Evolutionary conservation across 192 early-diverging fungal genomes (phyloP).

Genomic region (Gaertneriomyces sp.): DNA sequence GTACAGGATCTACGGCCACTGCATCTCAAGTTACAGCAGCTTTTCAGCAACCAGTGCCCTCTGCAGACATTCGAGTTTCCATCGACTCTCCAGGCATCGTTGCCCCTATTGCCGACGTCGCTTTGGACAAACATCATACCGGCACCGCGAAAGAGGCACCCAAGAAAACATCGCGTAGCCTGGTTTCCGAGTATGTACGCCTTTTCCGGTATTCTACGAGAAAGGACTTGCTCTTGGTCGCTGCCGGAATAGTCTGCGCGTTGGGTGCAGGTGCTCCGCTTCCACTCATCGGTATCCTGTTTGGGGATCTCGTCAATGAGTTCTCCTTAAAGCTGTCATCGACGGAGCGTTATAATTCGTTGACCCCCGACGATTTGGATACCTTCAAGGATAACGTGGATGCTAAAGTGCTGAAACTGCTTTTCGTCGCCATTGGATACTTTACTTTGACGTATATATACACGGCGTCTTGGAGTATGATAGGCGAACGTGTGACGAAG

Average conservation of each 20-base stretch:
- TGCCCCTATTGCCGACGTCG: too few relatives aligned
- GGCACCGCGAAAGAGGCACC: too few relatives aligned
- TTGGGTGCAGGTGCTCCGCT: slow-evolving; percentile 4
- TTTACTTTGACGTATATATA: slow-evolving; percentile 7
- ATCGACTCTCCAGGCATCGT: too few relatives aligned
- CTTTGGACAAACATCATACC: too few relatives aligned
- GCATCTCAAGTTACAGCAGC: too few relatives aligned
- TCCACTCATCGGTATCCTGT: slow-evolving; percentile 12
- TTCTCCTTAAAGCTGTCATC: slow-evolving; percentile 2
- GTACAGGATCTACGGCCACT: too few relatives aligned
- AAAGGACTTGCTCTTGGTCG: slow-evolving; percentile 2
- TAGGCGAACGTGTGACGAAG: slow-evolving; percentile 1
- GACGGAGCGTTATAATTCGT: not conserved
- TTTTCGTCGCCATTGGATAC: slow-evolving; percentile 1
- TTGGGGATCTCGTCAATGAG: slow-evolving; percentile 10
- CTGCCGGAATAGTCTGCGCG: slow-evolving; percentile 2
- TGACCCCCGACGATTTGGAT: not conserved
- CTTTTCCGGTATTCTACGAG: slow-evolving; percentile 1
- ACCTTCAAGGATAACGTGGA: slow-evolving; percentile 1
- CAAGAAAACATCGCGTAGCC: too few relatives aligned
- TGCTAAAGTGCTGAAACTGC: not conserved
- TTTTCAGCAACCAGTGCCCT: too few relatives aligned
- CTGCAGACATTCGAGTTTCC: too few relatives aligned
- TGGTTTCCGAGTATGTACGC: not conserved
- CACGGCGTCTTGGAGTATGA: slow-evolving; percentile 11